A percentile compares a stretch with the other conserved stretches of the same genome.
These are phyloP conservation scores for Nematodospora valgi DNA, from an alignment of 805 yeast species.

Conservation along the genomic window DNA sequence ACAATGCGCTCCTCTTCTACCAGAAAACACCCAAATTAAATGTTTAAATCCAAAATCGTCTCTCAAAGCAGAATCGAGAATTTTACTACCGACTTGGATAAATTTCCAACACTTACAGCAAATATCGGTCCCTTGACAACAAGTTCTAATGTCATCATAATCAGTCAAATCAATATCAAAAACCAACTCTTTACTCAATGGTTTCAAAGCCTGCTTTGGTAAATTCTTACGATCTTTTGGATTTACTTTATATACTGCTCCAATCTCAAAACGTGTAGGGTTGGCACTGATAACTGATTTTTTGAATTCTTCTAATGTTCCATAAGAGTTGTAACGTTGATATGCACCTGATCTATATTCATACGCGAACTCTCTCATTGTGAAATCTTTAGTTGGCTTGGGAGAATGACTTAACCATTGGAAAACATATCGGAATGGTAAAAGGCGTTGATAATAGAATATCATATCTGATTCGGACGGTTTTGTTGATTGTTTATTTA, in stretches of 20 bases:
- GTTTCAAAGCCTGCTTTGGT: constrained; percentile 74
- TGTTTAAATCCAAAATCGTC: constrained; percentile 89
- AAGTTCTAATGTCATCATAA: constrained; percentile 89
- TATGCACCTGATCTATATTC: constrained; percentile 86
- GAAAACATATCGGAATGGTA: constrained; percentile 78
- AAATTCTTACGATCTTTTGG: constrained; percentile 82
- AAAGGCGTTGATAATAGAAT: constrained; percentile 62
- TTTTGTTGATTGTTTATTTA: constrained; percentile 10
- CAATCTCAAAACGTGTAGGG: constrained; percentile 92
- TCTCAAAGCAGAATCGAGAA: constrained; percentile 65
- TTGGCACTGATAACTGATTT: constrained; percentile 66
- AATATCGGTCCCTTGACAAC: constrained; percentile 82
- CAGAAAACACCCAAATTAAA: constrained; percentile 93
- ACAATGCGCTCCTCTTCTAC: constrained; percentile 98
- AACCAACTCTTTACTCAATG: constrained; percentile 82
- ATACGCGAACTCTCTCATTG: constrained; percentile 90
- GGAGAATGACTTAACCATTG: constrained; percentile 89
- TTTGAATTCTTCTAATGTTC: constrained; percentile 67
- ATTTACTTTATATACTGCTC: constrained; percentile 83
- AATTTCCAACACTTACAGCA: constrained; percentile 93
- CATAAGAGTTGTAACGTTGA: constrained; percentile 81
- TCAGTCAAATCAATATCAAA: constrained; percentile 98
- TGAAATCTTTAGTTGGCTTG: constrained; percentile 69
- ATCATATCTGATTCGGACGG: constrained; percentile 63
- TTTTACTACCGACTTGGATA: constrained; percentile 76